Percentiles rank a stretch among this genome's conserved stretches.
phyloP scores from a whole-genome alignment of 495 filamentous ascomycete species.

The Hyaloscypha hepaticicola region DNA sequence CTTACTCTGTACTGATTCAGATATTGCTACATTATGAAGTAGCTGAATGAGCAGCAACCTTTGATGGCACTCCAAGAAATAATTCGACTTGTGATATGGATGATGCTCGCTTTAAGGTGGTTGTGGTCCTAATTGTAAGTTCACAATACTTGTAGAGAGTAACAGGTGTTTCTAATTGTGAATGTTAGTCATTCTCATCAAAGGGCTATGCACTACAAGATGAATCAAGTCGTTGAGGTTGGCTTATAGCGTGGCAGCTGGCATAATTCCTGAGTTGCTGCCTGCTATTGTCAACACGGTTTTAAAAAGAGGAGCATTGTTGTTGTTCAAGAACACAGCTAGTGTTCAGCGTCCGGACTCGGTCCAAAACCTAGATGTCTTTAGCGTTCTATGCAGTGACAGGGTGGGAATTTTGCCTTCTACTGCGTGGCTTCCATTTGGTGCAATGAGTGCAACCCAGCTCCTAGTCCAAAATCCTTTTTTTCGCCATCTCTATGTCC shows the following conservation, averaged over 20 bases:
- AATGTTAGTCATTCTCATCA: not conserved
- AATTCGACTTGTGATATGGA: constrained; percentile 13
- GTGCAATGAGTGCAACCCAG: constrained; percentile 7
- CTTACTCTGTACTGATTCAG: constrained; percentile 1
- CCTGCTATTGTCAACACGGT: constrained; percentile 14
- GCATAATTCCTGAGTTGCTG: constrained; percentile 14
- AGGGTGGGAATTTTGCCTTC: not conserved
- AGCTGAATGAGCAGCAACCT: constrained; percentile 14
- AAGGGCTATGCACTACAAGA: not conserved
- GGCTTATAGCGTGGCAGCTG: not conserved
- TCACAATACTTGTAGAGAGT: not conserved
- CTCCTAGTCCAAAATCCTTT: constrained; percentile 12
- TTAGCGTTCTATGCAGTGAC: constrained; percentile 15
- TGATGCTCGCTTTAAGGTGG: constrained; percentile 9
- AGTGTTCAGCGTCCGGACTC: constrained; percentile 17
- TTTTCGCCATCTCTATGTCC: constrained; percentile 10
- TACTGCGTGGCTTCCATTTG: constrained; percentile 10
- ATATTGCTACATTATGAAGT: constrained; percentile 16
- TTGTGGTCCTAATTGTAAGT: constrained; percentile 8
- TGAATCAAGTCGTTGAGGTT: constrained; percentile 6
- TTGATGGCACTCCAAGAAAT: constrained; percentile 10
- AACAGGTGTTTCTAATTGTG: not conserved
- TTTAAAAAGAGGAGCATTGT: constrained; percentile 4
- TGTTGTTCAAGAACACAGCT: constrained; percentile 3
- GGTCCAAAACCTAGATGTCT: constrained; percentile 10